Evolutionary conservation across 2,329 filamentous ascomycete genomes (phyloP).

Genomic region (Talaromyces sp.): DNA sequence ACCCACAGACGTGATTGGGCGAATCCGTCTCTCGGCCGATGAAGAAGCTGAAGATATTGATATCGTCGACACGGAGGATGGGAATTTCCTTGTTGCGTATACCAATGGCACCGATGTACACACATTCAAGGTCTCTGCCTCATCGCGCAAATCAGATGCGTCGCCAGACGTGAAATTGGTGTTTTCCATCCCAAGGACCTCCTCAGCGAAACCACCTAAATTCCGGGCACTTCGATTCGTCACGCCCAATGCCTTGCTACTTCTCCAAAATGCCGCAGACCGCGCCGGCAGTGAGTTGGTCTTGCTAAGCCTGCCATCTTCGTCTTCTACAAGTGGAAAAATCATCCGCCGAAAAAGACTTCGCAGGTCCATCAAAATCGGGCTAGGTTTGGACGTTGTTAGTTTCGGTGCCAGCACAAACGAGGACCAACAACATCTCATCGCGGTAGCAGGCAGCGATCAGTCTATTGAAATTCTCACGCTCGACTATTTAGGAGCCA

Average conservation of each 20-base stretch:
- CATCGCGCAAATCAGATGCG: slow-evolving; percentile 41
- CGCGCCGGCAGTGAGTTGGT: slow-evolving; percentile 51
- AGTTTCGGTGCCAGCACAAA: slow-evolving; percentile 53
- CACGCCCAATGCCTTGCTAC: slow-evolving; percentile 46
- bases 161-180: slow-evolving; percentile 28
- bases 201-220: slow-evolving; percentile 40
- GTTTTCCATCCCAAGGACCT: slow-evolving; percentile 33
- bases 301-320: slow-evolving; percentile 35
- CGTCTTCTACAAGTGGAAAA: slow-evolving; percentile 27
- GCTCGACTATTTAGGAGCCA: slow-evolving; percentile 56
- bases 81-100: slow-evolving; percentile 66
- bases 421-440: slow-evolving; percentile 66
- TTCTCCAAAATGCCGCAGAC: slow-evolving; percentile 52
- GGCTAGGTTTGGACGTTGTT: slow-evolving; percentile 71
- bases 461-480: slow-evolving; percentile 73
- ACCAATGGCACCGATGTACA: slow-evolving; percentile 72
- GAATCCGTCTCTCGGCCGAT: slow-evolving; percentile 45
- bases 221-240: slow-evolving; percentile 54
- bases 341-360: slow-evolving; percentile 53
- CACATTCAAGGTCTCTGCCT: slow-evolving; percentile 52
- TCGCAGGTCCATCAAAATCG: slow-evolving; percentile 63
- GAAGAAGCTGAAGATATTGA: slow-evolving; percentile 48
- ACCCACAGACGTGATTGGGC: slow-evolving; percentile 47
- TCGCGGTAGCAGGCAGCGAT: slow-evolving; percentile 76
- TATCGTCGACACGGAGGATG: slow-evolving; percentile 25